phyloP scores from a whole-genome alignment of 1,284 basidiomycete genomes.

The Dichomitus squalens region DNA sequence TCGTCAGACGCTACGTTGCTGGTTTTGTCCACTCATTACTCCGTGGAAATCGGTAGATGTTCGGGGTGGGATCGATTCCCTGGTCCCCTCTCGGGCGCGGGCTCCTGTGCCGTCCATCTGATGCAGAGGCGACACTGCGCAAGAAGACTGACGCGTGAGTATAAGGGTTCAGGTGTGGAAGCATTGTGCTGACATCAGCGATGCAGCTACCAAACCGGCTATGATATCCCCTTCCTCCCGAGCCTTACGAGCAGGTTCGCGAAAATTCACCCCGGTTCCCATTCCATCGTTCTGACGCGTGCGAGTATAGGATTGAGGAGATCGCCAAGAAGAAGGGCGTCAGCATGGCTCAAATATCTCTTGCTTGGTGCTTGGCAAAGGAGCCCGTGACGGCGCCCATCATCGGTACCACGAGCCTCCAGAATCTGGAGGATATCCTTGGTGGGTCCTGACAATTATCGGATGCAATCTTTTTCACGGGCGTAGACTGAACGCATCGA shows the following conservation, averaged over 20 bases:
- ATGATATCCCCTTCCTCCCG: conserved; percentile 5
- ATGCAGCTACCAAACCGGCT: conserved; percentile 38
- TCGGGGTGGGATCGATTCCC: conserved; percentile 44
- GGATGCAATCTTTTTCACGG: no score
- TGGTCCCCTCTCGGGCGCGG: conserved; percentile 46
- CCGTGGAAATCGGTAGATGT: conserved; percentile 10
- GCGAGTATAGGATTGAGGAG: conserved; percentile 37
- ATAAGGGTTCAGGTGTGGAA: neutral
- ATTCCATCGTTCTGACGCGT: neutral
- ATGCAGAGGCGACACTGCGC: conserved; percentile 6
- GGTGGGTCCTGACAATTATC: conserved; percentile 37
- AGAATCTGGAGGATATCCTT: conserved; percentile 52
- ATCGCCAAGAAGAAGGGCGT: conserved; percentile 37
- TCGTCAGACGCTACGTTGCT: neutral
- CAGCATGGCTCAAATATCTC: conserved; percentile 41
- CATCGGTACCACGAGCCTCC: conserved; percentile 51
- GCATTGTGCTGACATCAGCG: neutral
- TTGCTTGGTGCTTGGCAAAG: conserved; percentile 21
- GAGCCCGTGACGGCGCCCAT: conserved; percentile 52
- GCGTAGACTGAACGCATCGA: neutral
- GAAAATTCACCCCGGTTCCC: neutral
- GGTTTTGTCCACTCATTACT: neutral
- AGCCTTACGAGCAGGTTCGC: conserved; percentile 5
- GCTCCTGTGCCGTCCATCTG: conserved; percentile 37
- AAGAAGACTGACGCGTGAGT: conserved; percentile 8